These are phyloP conservation scores for Fusarium brevicatenulatum DNA, from an alignment of 2,329 filamentous ascomycete species.

Conservation along the genomic window DNA sequence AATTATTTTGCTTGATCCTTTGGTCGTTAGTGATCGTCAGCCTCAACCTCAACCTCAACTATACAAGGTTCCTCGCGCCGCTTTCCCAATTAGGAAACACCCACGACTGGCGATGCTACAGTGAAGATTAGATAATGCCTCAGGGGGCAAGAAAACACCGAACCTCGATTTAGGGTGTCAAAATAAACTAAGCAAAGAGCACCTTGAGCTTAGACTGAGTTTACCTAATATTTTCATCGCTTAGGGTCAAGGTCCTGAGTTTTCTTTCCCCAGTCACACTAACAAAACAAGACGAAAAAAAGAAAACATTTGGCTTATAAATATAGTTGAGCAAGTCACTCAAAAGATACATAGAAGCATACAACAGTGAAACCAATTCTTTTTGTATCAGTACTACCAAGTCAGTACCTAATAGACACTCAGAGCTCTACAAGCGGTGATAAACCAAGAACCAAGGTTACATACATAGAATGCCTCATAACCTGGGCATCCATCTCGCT, in stretches of 20 bases:
- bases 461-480: neutral
- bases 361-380: neutral
- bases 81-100: conserved; percentile 31
- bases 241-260: too few relatives aligned
- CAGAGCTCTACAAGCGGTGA: neutral
- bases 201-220: too few relatives aligned
- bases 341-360: neutral
- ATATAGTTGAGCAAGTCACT: neutral
- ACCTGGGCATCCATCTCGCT: neutral
- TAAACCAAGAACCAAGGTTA: neutral
- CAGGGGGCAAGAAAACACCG: too few relatives aligned
- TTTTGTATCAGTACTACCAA: neutral
- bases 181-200: too few relatives aligned
- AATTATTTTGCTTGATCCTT: neutral
- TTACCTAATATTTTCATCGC: too few relatives aligned
- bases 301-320: neutral
- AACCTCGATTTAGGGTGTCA: too few relatives aligned
- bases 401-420: neutral
- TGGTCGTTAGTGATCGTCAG: conserved; percentile 1
- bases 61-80: conserved; percentile 23
- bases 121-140: neutral
- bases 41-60: neutral
- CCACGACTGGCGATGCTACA: conserved; percentile 8
- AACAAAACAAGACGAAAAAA: neutral
- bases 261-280: too few relatives aligned